Conservation (phyloP, 2,329 filamentous ascomycete species). For the Ascochyta viciae-villosae region DNA sequence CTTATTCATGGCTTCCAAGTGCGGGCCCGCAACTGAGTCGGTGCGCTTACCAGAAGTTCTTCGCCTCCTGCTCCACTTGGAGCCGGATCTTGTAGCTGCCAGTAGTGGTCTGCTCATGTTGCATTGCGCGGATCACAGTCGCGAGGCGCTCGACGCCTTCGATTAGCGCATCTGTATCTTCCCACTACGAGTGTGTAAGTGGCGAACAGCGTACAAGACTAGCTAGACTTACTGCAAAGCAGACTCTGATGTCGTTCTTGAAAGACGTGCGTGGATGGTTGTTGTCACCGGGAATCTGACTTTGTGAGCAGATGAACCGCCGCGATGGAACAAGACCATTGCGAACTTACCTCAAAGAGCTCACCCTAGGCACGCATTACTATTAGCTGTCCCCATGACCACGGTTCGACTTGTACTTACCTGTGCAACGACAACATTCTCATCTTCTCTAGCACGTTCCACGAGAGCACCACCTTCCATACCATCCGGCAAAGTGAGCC, state of each 20-base stretch:
- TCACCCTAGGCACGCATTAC: slow-evolving; percentile 59
- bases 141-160: slow-evolving; percentile 73
- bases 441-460: slow-evolving; percentile 64
- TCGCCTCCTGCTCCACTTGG: slow-evolving; percentile 27
- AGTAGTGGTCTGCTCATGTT: slow-evolving; percentile 36
- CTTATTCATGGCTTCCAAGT: background rate
- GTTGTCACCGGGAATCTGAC: slow-evolving; percentile 54
- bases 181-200: slow-evolving; percentile 54
- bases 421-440: slow-evolving; percentile 71
- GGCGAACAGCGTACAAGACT: background rate
- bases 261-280: slow-evolving; percentile 60
- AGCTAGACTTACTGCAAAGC: slow-evolving; percentile 38
- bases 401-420: slow-evolving; percentile 24
- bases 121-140: slow-evolving; percentile 53
- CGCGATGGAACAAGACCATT: background rate
- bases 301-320: slow-evolving; percentile 18
- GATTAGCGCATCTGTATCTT: slow-evolving; percentile 67
- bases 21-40: background rate
- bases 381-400: slow-evolving; percentile 25
- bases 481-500: slow-evolving; percentile 69
- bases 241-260: slow-evolving; percentile 54
- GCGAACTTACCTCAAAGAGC: slow-evolving; percentile 64
- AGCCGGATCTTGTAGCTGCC: slow-evolving; percentile 21
- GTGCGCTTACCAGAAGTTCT: slow-evolving; percentile 41
- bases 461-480: slow-evolving; percentile 65